phyloP scores from a whole-genome alignment of 1,139 yeast species.

The Pichia sp. region DNA sequence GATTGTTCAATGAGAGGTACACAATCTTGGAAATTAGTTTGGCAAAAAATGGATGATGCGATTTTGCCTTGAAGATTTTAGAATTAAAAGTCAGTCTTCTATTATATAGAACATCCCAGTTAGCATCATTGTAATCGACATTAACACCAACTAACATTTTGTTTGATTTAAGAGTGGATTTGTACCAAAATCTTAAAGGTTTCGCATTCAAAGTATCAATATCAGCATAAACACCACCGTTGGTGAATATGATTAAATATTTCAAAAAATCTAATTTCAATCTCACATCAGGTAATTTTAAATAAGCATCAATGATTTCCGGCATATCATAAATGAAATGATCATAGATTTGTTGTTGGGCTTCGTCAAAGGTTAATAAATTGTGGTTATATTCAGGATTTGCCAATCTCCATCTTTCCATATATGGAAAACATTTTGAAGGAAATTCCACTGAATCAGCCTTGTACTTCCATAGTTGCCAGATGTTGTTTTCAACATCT shows the following conservation, averaged over 20 bases:
- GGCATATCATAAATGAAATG: slow-evolving; percentile 49
- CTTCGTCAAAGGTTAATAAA: slow-evolving; percentile 52
- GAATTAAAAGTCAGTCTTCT: slow-evolving; percentile 69
- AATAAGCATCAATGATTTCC: slow-evolving; percentile 50
- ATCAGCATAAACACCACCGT: slow-evolving; percentile 72
- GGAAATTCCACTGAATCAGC: slow-evolving; percentile 53
- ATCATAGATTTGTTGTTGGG: slow-evolving; percentile 43
- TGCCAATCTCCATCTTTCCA: slow-evolving; percentile 42
- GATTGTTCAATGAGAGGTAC: slow-evolving; percentile 15
- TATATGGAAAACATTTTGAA: slow-evolving; percentile 33
- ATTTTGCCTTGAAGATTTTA: slow-evolving; percentile 41
- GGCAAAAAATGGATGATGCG: slow-evolving; percentile 26
- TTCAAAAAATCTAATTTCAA: slow-evolving; percentile 66
- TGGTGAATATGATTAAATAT: slow-evolving; percentile 53
- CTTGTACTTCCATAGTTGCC: slow-evolving; percentile 92
- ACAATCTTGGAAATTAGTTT: slow-evolving; percentile 22
- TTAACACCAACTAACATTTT: slow-evolving; percentile 51
- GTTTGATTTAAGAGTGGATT: slow-evolving; percentile 15
- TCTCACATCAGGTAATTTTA: slow-evolving; percentile 52
- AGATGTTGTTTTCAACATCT: slow-evolving; percentile 61
- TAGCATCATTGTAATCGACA: slow-evolving; percentile 60
- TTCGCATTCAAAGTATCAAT: slow-evolving; percentile 53
- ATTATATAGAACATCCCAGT: slow-evolving; percentile 57
- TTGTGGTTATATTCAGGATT: slow-evolving; percentile 59
- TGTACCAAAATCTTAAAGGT: slow-evolving; percentile 38